Base-by-base conservation (phyloP, 2,329 filamentous ascomycete genomes). In the Cercospora canescens region DNA sequence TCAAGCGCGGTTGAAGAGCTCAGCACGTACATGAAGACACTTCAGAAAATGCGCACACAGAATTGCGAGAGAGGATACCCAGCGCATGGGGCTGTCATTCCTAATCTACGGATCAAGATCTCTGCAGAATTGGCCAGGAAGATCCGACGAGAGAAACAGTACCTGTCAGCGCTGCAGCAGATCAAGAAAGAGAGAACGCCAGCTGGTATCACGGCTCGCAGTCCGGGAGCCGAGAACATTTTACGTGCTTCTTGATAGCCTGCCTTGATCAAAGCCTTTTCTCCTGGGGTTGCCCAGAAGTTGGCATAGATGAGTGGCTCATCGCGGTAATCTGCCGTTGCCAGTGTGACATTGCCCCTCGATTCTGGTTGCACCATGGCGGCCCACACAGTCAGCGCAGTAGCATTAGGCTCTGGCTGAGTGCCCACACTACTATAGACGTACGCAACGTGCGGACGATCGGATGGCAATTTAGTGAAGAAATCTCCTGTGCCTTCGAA, bases 301-400 rank as follows among this genome's bases (percentile, higher is more conserved):
- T 87, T 86, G 78, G 88, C 90, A 58, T 81, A 79, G 69, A 91
- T 89, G 6, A 84, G 75, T 0, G 90, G 89, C 4, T 82, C 79
- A 62, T 91, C 88, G 1, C 86, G 84, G 0, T 89, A 89, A 71
- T 92, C 84, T 0, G 84, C 77, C 0, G 86, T 88, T 14, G 50
- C 55, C 28, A 67, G 59, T 4, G 50, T 52, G 8, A 67, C 14
- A 21, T 48, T 55, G n/a, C 66, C 66, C 79, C 80, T 4, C 91
- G 84, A 4, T 76, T 83, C 4, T 92, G 89, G 3, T 82, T 84
- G 11, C 54, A 86, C 75, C 68, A 87, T 63, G n/a, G 66, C 62
- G 1, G 62, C 66, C 39, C 57, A 67, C 1, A 54, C 21, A 9
- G 50, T 58, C 4, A 63, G 37, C 5, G 61, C 58, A 45, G 58